Base-by-base conservation (phyloP, 306 rosid species). In the Vigna unguiculata region DNA sequence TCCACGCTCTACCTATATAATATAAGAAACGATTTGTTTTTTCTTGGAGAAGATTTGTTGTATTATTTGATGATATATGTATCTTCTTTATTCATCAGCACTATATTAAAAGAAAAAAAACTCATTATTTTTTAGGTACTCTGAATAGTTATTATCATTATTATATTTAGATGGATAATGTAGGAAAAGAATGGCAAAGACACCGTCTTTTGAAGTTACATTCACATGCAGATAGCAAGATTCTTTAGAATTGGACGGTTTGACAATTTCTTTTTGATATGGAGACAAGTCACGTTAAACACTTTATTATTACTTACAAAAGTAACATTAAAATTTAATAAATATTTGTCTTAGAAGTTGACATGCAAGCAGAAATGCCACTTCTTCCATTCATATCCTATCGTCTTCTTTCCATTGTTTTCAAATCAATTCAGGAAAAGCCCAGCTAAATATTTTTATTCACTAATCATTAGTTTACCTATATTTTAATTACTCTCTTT, bases 241-340 rank as follows among this genome's bases (percentile, higher is more conserved):
- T 77, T 63, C 25, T 82, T 82, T 73, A 51, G 6, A 9, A 63
- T 4, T 76, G 80, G 86, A 76, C 83, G 86, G 85, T 74, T 85
- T 85, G 90, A 75, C 76, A 55, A 72, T n/a, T 47, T 77, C 66
- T 68, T 70, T 60, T 8, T 16, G 49, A 70, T 59, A 77, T 49
- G 32, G 72, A 73, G 81, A 85, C 91, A 70, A 46, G 70, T 80
- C 89, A 85, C 48, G 89, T 85, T 88, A 79, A 83, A 38, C 57
- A 67, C 68, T 52, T 57, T 74, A 83, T 80, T 66, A 71, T 81
- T 53, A 38, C 51, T 15, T 15, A 0, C 14, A 67, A 83, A 84
- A 77, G 14, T 4, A 12, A 48, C 59, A 15, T 28, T 13, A 36
- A 78, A 69, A 58, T 66, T 80, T 5, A 75, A 38, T 40, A 40